These are phyloP conservation scores for Fusarium sp. DNA, from an alignment of 2,329 filamentous ascomycete species.

Conservation along the genomic window DNA sequence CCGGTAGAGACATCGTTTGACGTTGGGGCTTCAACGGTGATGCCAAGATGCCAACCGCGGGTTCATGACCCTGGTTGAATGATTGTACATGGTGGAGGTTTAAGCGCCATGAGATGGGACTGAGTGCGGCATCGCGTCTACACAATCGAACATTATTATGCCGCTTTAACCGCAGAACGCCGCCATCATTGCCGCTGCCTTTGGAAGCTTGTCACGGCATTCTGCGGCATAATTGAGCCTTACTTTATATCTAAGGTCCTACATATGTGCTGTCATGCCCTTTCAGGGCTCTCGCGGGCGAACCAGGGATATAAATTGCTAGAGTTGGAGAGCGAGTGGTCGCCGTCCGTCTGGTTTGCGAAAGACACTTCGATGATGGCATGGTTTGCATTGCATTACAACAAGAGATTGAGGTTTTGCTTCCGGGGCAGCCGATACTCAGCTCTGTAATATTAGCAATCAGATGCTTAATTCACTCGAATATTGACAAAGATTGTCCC, in stretches of 20 bases:
- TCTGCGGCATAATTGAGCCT: constrained; percentile 20
- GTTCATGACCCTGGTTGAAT: no score
- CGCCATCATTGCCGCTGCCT: constrained; percentile 13
- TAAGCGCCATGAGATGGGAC: neutral
- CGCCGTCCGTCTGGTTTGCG: neutral
- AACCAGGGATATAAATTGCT: constrained; percentile 7
- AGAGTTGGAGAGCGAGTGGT: neutral
- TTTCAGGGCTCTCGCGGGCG: neutral
- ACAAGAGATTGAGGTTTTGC: neutral
- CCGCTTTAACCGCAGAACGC: constrained; percentile 21
- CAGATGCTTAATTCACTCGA: neutral
- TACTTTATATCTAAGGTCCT: constrained; percentile 9
- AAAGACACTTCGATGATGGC: neutral
- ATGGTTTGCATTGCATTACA: constrained; percentile 1
- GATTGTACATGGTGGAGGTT: neutral
- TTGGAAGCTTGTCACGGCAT: neutral
- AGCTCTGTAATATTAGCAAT: constrained; percentile 1
- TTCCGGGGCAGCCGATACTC: neutral
- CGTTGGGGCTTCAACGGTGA: neutral
- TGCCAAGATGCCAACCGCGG: constrained; percentile 11
- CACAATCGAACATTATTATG: neutral
- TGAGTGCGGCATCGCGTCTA: neutral
- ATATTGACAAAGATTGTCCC: neutral
- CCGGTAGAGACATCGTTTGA: neutral
- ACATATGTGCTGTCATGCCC: neutral